phyloP scores from a whole-genome alignment of 2,329 filamentous ascomycete genomes.

The Fusarium sterilihyphosum region DNA sequence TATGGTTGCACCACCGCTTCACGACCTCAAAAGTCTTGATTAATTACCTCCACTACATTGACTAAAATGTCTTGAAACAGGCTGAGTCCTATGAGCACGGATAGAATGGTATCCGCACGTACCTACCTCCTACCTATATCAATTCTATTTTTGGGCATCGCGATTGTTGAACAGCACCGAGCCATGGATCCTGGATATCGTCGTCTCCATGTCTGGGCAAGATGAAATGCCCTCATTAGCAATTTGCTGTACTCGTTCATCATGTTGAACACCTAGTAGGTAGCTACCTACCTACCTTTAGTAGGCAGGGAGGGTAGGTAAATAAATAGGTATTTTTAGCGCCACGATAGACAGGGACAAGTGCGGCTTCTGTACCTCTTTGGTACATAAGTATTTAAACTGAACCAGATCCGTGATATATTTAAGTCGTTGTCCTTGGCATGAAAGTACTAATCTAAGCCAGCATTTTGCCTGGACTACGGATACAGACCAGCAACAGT shows the following conservation, averaged over 20 bases:
- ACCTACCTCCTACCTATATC: neutral
- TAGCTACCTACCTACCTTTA: too few species aligned
- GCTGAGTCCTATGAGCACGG: neutral
- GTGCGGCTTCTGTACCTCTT: slow-evolving; percentile 5
- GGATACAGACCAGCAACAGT: neutral
- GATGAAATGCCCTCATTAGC: neutral
- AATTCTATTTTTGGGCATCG: neutral
- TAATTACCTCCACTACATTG: neutral
- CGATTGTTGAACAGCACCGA: neutral
- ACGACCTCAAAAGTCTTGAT: neutral
- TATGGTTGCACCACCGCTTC: neutral
- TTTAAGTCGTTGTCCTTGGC: neutral
- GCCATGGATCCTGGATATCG: neutral
- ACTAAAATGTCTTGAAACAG: neutral
- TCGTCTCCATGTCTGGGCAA: neutral
- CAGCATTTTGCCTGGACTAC: neutral
- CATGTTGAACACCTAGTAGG: neutral
- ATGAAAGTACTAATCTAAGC: neutral
- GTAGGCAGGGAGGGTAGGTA: neutral
- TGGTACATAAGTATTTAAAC: neutral
- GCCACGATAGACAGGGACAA: slow-evolving; percentile 15
- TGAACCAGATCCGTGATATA: neutral
- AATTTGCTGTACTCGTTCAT: neutral
- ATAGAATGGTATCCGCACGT: neutral
- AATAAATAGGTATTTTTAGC: slow-evolving; percentile 1